These are phyloP conservation scores for Encephalitozoon romaleae DNA, from an alignment of 371 early-diverging fungal genomes.

Conservation along the genomic window DNA sequence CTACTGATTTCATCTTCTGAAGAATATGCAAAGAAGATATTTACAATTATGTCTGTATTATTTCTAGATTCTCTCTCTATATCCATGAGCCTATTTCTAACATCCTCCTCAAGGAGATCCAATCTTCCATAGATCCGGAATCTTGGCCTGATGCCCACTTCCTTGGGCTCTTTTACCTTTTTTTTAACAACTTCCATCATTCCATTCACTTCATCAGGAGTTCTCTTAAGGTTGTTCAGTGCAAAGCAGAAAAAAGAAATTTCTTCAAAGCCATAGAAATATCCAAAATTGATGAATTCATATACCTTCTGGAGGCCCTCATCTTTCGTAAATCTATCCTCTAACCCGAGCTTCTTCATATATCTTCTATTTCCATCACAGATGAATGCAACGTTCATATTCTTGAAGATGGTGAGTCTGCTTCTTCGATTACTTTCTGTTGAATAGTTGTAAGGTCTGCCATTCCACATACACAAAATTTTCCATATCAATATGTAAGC, in stretches of 20 bases:
- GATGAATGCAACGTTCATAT: conserved; percentile 68
- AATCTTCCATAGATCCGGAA: conserved; percentile 73
- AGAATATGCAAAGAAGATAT: conserved; percentile 86
- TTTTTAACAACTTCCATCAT: conserved; percentile 73
- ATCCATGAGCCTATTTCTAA: conserved; percentile 64
- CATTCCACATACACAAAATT: neutral
- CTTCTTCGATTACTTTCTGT: neutral
- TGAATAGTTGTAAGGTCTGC: neutral
- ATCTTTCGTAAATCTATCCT: neutral
- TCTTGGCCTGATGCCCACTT: conserved; percentile 62
- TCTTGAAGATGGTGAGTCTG: neutral
- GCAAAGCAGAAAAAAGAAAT: conserved; percentile 94
- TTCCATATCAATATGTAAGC: neutral
- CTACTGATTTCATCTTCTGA: conserved; percentile 75
- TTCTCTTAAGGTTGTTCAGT: conserved; percentile 86
- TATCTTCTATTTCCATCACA: conserved; percentile 96
- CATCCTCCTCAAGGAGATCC: conserved; percentile 66
- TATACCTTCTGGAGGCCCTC: conserved; percentile 43
- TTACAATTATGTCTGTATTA: conserved; percentile 69
- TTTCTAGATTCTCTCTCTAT: conserved; percentile 66
- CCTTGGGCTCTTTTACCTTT: conserved; percentile 63
- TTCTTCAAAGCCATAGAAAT: conserved; percentile 70
- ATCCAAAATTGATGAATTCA: conserved; percentile 73
- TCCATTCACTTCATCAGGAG: conserved; percentile 71
- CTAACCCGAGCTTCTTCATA: conserved; percentile 59